These are phyloP conservation scores for Termitomyces sp. DNA, from an alignment of 768 basidiomycete genomes.

Conservation along the genomic window DNA sequence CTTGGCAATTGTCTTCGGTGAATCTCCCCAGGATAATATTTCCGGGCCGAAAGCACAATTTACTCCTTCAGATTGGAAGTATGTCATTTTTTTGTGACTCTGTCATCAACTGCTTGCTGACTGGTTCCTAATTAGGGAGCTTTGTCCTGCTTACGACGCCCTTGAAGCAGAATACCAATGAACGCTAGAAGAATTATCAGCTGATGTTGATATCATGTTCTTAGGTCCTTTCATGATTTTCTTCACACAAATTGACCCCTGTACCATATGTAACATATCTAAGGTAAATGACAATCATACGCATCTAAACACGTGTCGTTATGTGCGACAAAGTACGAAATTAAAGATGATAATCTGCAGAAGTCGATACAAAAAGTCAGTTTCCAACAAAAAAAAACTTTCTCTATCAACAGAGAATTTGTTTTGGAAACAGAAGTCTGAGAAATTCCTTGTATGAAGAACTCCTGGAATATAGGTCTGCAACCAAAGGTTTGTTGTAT, in stretches of 20 bases:
- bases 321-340: too few relatives aligned
- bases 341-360: too few relatives aligned
- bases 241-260: neutral
- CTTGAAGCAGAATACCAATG: neutral
- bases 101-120: neutral
- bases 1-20: constrained; percentile 27
- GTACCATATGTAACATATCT: neutral
- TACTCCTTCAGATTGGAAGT: constrained; percentile 21
- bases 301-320: too few relatives aligned
- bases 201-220: neutral
- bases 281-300: too few relatives aligned
- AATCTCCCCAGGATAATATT: constrained; percentile 22
- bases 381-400: too few relatives aligned
- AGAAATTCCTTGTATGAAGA: too few relatives aligned
- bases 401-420: too few relatives aligned
- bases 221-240: neutral
- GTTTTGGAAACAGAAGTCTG: too few relatives aligned
- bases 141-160: neutral
- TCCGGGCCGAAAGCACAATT: constrained; percentile 24
- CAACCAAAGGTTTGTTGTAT: too few relatives aligned
- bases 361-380: too few relatives aligned
- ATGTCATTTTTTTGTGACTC: constrained; percentile 12
- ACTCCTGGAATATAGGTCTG: too few relatives aligned
- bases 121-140: neutral
- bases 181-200: too few relatives aligned